Conservation (phyloP, 2,329 filamentous ascomycete genomes). For the Fusarium musae region DNA sequence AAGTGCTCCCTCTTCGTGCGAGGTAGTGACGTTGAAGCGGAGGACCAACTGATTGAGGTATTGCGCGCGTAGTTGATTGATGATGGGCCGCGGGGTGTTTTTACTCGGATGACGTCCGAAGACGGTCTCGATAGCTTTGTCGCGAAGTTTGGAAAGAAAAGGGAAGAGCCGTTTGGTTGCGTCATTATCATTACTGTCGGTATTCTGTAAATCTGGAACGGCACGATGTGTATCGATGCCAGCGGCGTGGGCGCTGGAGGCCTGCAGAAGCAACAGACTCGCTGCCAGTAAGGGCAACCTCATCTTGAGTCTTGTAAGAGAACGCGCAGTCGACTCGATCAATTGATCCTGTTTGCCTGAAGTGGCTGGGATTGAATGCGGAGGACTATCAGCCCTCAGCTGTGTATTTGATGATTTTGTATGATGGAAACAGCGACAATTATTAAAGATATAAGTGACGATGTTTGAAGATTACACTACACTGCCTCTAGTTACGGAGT, state of each 20-base stretch:
- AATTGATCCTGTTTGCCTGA: slow-evolving; percentile 2
- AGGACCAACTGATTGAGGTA: slow-evolving; percentile 89
- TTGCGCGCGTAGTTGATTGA: slow-evolving; percentile 52
- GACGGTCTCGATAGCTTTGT: slow-evolving; percentile 60
- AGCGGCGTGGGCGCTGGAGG: slow-evolving; percentile 44
- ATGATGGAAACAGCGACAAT: slow-evolving; percentile 35
- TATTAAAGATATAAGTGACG: slow-evolving; percentile 13
- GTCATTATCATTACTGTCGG: slow-evolving; percentile 5
- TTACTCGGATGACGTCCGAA: slow-evolving; percentile 58
- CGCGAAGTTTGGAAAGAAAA: slow-evolving; percentile 61
- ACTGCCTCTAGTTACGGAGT: background rate
- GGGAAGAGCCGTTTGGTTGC: slow-evolving; percentile 54
- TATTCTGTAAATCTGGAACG: slow-evolving; percentile 27
- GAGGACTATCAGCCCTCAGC: slow-evolving; percentile 3
- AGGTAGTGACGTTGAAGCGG: slow-evolving; percentile 81
- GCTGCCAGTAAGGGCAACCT: slow-evolving; percentile 43
- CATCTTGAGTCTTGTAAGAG: slow-evolving; percentile 20
- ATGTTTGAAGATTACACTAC: slow-evolving; percentile 10
- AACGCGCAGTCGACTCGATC: slow-evolving; percentile 7
- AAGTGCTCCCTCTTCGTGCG: slow-evolving; percentile 75
- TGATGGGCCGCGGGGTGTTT: slow-evolving; percentile 37
- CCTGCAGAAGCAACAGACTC: slow-evolving; percentile 43
- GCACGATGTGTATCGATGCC: slow-evolving; percentile 45
- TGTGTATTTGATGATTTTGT: slow-evolving; percentile 6
- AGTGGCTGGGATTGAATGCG: background rate